Conservation (phyloP, 768 basidiomycete species). For the Panaeolus cyanescens region DNA sequence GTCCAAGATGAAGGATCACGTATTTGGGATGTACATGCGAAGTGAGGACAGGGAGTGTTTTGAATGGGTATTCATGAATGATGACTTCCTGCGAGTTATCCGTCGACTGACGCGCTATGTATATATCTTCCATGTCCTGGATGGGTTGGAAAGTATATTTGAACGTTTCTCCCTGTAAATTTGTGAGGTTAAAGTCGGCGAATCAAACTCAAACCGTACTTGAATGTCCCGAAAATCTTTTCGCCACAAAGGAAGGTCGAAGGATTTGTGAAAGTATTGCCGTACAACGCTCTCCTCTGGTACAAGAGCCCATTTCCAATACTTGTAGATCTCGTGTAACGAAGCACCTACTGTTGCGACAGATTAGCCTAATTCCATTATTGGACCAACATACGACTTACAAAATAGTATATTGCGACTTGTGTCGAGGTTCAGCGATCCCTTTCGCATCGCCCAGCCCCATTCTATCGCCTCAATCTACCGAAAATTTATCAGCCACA, state of each 20-base stretch:
- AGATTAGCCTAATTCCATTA: no score
- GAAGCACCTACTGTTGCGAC: not conserved
- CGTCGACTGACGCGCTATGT: no score
- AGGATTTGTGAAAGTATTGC: not conserved
- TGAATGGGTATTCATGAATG: not conserved
- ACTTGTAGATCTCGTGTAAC: not conserved
- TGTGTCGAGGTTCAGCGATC: conserved; percentile 16
- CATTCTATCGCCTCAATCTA: conserved; percentile 10
- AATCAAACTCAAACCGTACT: no score
- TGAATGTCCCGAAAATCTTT: not conserved
- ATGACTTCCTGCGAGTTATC: not conserved
- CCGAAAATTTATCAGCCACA: not conserved
- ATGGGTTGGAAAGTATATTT: no score
- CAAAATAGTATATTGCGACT: conserved; percentile 15
- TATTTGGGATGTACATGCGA: not conserved
- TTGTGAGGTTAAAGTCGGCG: no score
- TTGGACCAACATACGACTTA: not conserved
- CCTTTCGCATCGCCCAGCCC: conserved; percentile 10
- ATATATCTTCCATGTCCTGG: no score
- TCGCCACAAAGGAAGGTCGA: not conserved
- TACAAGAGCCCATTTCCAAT: not conserved
- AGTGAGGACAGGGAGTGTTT: not conserved
- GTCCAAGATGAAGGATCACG: not conserved
- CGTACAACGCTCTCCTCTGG: not conserved
- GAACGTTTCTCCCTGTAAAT: no score